These are phyloP conservation scores for Monilinia polystroma DNA, from an alignment of 2,329 filamentous ascomycete genomes.

Conservation along the genomic window DNA sequence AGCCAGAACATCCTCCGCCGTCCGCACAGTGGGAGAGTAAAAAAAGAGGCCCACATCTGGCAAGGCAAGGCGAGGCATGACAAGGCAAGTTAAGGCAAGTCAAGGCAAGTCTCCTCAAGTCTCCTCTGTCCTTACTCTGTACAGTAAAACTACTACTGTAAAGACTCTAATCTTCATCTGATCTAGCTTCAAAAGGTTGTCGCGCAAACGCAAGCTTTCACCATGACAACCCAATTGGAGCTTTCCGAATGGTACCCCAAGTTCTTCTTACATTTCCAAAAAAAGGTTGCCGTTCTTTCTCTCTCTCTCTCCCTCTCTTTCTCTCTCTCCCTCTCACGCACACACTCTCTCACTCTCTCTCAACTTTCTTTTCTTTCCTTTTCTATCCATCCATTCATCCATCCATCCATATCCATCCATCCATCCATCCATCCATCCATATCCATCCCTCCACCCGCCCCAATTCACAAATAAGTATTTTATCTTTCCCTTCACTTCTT, in stretches of 20 bases:
- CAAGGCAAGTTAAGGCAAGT: neutral
- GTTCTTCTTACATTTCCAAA: conserved; percentile 7
- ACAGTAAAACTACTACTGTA: too few species aligned
- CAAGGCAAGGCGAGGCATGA: too few species aligned
- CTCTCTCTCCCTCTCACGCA: conserved; percentile 19
- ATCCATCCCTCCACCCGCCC: conserved; percentile 19
- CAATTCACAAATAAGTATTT: conserved; percentile 28
- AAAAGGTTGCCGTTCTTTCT: conserved; percentile 7
- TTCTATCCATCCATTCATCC: too few species aligned
- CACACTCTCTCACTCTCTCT: conserved; percentile 1
- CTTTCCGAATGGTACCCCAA: conserved; percentile 26
- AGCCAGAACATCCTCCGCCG: too few species aligned
- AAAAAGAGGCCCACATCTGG: neutral
- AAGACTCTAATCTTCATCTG: conserved; percentile 2
- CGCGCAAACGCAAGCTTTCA: conserved; percentile 20
- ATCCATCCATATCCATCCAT: neutral
- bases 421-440: neutral
- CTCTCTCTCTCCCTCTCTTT: conserved; percentile 2
- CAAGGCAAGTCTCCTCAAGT: neutral
- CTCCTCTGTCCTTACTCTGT: too few species aligned
- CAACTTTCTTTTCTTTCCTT: conserved; percentile 23
- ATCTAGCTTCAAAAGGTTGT: conserved; percentile 19
- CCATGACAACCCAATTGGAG: conserved; percentile 25
- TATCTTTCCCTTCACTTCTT: conserved; percentile 23
- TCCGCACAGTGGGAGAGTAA: neutral